These are phyloP conservation scores for Silene conica DNA, from an alignment of 148 eudicot species.

Conservation along the genomic window DNA sequence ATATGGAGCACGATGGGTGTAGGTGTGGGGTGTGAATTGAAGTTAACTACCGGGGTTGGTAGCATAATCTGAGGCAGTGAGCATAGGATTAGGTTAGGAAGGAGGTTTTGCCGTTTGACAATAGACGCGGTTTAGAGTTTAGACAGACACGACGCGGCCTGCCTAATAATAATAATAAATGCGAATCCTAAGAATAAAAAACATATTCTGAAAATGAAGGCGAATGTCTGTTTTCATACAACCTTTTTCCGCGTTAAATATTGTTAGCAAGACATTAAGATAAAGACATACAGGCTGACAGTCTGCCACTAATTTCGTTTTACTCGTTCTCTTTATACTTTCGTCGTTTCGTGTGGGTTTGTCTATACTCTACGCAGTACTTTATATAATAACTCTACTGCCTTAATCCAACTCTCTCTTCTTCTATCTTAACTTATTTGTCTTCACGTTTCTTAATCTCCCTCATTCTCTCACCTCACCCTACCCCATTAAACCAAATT, in stretches of 20 bases:
- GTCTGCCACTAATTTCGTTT: slow-evolving; percentile 1
- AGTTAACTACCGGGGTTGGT: no score
- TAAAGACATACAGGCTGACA: neutral
- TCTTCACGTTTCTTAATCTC: neutral
- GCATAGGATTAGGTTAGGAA: no score
- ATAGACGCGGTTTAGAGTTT: slow-evolving; percentile 4
- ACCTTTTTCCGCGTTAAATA: neutral
- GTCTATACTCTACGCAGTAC: no score
- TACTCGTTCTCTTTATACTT: slow-evolving; percentile 7
- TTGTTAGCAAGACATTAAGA: neutral
- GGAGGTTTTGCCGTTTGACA: no score
- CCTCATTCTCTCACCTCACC: neutral
- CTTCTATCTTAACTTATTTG: neutral
- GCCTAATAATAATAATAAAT: neutral
- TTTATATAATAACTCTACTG: neutral
- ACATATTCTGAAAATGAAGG: neutral
- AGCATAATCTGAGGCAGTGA: no score
- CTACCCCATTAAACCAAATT: neutral
- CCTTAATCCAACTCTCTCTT: slow-evolving; percentile 10
- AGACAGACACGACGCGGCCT: neutral
- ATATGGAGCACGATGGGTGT: no score
- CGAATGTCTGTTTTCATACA: neutral
- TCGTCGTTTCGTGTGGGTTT: neutral
- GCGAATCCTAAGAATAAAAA: neutral
- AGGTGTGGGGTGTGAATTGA: no score